Conservation (phyloP, 1,284 basidiomycete species). For the Sporisorium exsertum region DNA sequence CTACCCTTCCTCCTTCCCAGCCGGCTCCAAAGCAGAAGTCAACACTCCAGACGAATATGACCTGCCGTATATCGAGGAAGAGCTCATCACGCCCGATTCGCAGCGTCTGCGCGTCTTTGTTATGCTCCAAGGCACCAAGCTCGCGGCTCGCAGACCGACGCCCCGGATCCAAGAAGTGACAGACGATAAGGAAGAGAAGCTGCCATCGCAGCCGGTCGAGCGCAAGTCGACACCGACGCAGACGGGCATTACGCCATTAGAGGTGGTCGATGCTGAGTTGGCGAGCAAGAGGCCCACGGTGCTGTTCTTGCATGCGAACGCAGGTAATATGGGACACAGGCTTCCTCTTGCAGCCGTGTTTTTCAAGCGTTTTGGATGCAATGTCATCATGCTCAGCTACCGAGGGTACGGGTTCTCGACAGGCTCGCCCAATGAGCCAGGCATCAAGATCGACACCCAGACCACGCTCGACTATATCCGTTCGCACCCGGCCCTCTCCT, state of each 20-base stretch:
- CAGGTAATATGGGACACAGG: constrained; percentile 76
- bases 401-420: constrained; percentile 89
- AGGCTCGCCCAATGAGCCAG: constrained; percentile 84
- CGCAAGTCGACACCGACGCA: constrained; percentile 39
- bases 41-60: constrained; percentile 62
- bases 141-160: constrained; percentile 8
- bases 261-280: constrained; percentile 29
- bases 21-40: constrained; percentile 60
- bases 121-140: constrained; percentile 57
- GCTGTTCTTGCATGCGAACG: constrained; percentile 67
- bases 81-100: constrained; percentile 63
- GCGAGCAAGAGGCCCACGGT: constrained; percentile 57
- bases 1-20: constrained; percentile 64
- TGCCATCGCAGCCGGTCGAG: constrained; percentile 6
- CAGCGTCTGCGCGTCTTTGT: constrained; percentile 59
- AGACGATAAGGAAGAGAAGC: constrained; percentile 20
- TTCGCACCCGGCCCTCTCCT: constrained; percentile 77
- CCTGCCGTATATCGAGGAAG: constrained; percentile 59
- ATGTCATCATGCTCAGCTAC: constrained; percentile 89
- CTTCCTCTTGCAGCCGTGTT: constrained; percentile 90
- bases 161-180: constrained; percentile 16
- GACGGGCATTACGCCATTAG: constrained; percentile 15
- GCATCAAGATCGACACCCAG: constrained; percentile 80
- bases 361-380: constrained; percentile 83
- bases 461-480: constrained; percentile 80